phyloP scores from a whole-genome alignment of 2,329 filamentous ascomycete genomes.

The Dendryphion nanum region DNA sequence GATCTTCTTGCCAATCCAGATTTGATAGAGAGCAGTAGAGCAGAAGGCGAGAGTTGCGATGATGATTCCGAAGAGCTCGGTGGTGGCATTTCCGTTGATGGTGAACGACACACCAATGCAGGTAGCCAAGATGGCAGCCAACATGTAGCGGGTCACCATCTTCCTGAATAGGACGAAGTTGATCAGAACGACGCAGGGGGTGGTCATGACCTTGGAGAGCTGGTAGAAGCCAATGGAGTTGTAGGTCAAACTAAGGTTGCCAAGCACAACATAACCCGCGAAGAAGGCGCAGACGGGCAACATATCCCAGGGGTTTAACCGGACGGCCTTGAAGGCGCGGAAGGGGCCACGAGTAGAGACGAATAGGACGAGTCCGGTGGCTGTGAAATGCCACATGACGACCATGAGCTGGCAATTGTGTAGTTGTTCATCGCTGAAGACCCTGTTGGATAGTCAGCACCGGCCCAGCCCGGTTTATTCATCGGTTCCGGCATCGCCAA shows the following conservation, averaged over 20 bases:
- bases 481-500: background rate
- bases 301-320: conserved; percentile 45
- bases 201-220: conserved; percentile 51
- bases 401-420: conserved; percentile 47
- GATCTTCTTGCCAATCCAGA: conserved; percentile 52
- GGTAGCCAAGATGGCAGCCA: conserved; percentile 42
- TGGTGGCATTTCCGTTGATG: conserved; percentile 42
- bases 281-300: conserved; percentile 48
- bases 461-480: background rate
- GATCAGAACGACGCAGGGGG: conserved; percentile 46
- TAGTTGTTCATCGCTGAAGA: conserved; percentile 45
- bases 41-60: conserved; percentile 45
- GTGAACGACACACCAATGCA: conserved; percentile 47
- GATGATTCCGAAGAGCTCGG: conserved; percentile 42
- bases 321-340: conserved; percentile 45
- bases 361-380: conserved; percentile 45
- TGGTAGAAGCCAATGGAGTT: conserved; percentile 51
- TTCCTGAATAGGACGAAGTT: conserved; percentile 46
- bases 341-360: conserved; percentile 43
- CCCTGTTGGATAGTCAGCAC: conserved; percentile 34
- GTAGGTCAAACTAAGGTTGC: conserved; percentile 47
- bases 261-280: conserved; percentile 47
- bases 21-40: conserved; percentile 48
- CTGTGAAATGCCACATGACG: conserved; percentile 50
- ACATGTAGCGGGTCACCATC: conserved; percentile 41